Evolutionary conservation across 2,329 filamentous ascomycete species (phyloP).

Genomic region (Aspergillus versicolor): DNA sequence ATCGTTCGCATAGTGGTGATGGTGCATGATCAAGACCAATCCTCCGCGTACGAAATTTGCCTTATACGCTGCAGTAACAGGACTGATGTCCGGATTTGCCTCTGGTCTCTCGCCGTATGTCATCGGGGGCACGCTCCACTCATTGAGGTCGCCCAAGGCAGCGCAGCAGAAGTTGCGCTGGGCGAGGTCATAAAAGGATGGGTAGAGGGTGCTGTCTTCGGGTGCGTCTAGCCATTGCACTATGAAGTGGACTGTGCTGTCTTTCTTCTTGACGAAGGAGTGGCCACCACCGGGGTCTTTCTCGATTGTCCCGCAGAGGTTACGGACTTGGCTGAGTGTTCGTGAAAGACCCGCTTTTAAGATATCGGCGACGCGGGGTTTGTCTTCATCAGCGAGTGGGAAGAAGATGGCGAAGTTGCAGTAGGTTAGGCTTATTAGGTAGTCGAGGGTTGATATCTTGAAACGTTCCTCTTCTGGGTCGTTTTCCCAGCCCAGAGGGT

Average conservation of each 20-base stretch:
- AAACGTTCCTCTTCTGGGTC: slow-evolving; percentile 39
- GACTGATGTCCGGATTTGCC: slow-evolving; percentile 34
- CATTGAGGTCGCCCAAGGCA: slow-evolving; percentile 34
- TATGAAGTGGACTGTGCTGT: slow-evolving; percentile 36
- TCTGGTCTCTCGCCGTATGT: slow-evolving; percentile 33
- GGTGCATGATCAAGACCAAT: slow-evolving; percentile 43
- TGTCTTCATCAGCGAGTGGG: slow-evolving; percentile 32
- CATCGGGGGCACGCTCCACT: slow-evolving; percentile 40
- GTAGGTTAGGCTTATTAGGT: slow-evolving; percentile 33
- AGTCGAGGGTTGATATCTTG: slow-evolving; percentile 40
- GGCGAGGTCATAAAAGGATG: slow-evolving; percentile 42
- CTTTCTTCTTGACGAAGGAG: slow-evolving; percentile 37
- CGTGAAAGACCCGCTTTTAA: slow-evolving; percentile 38
- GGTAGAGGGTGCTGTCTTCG: slow-evolving; percentile 25
- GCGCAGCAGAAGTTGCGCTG: slow-evolving; percentile 33
- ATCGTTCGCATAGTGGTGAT: slow-evolving; percentile 47
- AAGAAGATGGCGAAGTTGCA: slow-evolving; percentile 46
- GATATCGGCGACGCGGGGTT: slow-evolving; percentile 21
- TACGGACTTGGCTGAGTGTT: slow-evolving; percentile 39
- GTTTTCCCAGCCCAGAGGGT: slow-evolving; percentile 38
- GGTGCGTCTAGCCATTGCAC: slow-evolving; percentile 39
- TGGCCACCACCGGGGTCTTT: slow-evolving; percentile 37
- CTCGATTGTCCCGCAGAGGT: slow-evolving; percentile 44
- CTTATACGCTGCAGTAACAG: slow-evolving; percentile 40
- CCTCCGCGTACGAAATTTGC: slow-evolving; percentile 46